Evolutionary conservation across 345 rosid species (phyloP), one percentile per base, ranked within the genome.

Genomic region (Brassica incana): DNA sequence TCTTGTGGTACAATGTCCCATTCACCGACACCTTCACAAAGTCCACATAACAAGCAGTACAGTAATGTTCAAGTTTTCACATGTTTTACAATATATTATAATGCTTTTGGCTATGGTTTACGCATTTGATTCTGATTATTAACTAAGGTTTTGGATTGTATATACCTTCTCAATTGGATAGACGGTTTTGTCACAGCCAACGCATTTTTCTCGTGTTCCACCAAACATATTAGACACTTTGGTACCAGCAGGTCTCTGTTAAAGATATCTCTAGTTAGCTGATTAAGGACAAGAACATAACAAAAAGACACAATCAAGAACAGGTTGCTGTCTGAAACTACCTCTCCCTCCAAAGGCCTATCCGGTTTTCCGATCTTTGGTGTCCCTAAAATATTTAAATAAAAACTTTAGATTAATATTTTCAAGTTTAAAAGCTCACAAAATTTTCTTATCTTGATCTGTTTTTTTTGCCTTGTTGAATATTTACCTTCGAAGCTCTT

Each of bases 161-260:
- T 83, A 91, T 98, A 73, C 98, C 98, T 90, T 95, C 84, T 91
- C 98, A 8, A 97, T 95, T 5, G 99, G 99, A 80, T 91, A 91
- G 43, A 86, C 97, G 7, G 98, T 95, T 18, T 85, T 89, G 81
- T 90, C 86, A 50, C 99, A 93, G 73, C 97, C 92, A 72, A 91
- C 75, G 65, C 99, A 95, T 83, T 93, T 93, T 30, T 95, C 97
- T 83, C 90, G 83, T 33, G 99, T 95, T 84, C 99, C 99, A 61
- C 83, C 99, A 73, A 95, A 91, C 97, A 93, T 91, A 72, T 86
- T 85, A 1, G 99, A 92, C 54, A 86, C 94, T 85, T 93, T 93
- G 77, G 93, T 78, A 18, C 87, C 87, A 56, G 80, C 77, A 73
- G 98, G 88, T 87, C 89, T 93, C 99, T 91, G 92, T 75, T 68